A percentile compares a stretch with the other conserved stretches of the same genome.
phyloP scores from a whole-genome alignment of 768 basidiomycete genomes.

The Rossbeevera mucosa region DNA sequence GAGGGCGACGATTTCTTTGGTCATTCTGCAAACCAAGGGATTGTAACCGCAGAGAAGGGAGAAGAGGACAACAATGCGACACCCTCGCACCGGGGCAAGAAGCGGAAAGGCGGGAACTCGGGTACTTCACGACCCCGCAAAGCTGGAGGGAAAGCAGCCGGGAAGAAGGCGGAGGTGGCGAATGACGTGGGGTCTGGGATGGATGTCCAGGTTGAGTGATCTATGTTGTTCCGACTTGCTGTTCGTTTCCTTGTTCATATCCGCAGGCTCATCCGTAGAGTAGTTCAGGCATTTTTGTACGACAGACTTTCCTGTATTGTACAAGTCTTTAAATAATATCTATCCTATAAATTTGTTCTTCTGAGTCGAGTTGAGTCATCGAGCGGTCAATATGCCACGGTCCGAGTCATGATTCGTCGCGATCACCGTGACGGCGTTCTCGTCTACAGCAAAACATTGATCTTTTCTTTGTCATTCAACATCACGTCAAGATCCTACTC shows the following conservation, averaged over 20 bases:
- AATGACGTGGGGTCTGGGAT: conserved; percentile 24
- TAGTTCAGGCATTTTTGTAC: conserved; percentile 28
- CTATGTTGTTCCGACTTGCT: conserved; percentile 8
- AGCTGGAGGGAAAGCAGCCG: conserved; percentile 28
- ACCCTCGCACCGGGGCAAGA: conserved; percentile 29
- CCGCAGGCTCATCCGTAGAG: conserved; percentile 26
- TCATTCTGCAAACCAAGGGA: conserved; percentile 38
- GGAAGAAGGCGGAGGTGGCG: conserved; percentile 27
- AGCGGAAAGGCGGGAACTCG: conserved; percentile 28
- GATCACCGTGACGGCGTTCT: not conserved
- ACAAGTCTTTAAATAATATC: conserved; percentile 25
- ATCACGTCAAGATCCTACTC: not conserved
- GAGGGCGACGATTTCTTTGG: conserved; percentile 87
- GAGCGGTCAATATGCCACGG: not conserved
- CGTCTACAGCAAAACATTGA: not conserved
- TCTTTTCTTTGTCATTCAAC: not conserved
- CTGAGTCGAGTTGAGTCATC: not conserved
- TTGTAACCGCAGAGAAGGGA: conserved; percentile 18
- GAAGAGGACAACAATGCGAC: conserved; percentile 29
- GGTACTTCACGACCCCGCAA: conserved; percentile 26
- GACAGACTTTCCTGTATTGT: conserved; percentile 26
- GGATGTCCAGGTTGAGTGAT: conserved; percentile 27
- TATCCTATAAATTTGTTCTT: conserved; percentile 8
- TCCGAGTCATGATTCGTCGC: not conserved
- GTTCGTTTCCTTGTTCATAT: conserved; percentile 11